Base-by-base conservation (phyloP, 2,329 filamentous ascomycete species). In the Pseudomassariella vexata region DNA sequence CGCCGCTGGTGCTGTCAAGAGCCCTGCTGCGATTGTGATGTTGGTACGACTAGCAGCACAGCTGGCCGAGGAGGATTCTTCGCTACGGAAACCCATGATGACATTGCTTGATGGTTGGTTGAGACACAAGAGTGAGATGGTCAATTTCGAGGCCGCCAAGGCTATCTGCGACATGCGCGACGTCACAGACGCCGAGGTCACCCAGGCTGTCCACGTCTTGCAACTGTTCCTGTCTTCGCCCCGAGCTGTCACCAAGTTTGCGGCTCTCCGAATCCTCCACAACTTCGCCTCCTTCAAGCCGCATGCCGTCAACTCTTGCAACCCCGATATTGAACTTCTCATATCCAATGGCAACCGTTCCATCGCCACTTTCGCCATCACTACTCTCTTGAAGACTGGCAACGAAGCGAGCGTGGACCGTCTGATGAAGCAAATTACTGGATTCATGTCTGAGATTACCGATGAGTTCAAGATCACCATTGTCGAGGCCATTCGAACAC, bases 391-490 rank as follows among this genome's bases (percentile, higher is more conserved):
- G 43, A 96, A 96, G 76, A 98, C 92, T 9, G 92, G 92, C 39
- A 98, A 96, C 55, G 92, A 98, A 64, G 86, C 86, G 23, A 95
- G 88, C 46, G 92, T 98, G 26, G 92, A 98, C 57, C 81, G 92
- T 33, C 66, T 98, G 46, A 95, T 98, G 88, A 95, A 95, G 73
- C 89, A 96, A 60, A 96, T 98, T 41, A 88, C 87, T 16, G 83
- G 85, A 23, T 95, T 98, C 68, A 96, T 98, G 92, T 86, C 89
- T 5, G 92, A 96, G 62, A 96, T 96, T 46, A 95, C 90, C 6
- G 92, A 98, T 55, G 92, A 98, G 61, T 98, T 98, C 73, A 98
- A 96, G 72, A 95, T 98, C 47, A 98, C 92, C n/a, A 95, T 98
- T 51, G 90, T 98, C 25, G 92, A 98, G 61, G 92, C 92, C 24